Base-by-base conservation (phyloP, 2,329 filamentous ascomycete species). In the Xylariaceae sp. region DNA sequence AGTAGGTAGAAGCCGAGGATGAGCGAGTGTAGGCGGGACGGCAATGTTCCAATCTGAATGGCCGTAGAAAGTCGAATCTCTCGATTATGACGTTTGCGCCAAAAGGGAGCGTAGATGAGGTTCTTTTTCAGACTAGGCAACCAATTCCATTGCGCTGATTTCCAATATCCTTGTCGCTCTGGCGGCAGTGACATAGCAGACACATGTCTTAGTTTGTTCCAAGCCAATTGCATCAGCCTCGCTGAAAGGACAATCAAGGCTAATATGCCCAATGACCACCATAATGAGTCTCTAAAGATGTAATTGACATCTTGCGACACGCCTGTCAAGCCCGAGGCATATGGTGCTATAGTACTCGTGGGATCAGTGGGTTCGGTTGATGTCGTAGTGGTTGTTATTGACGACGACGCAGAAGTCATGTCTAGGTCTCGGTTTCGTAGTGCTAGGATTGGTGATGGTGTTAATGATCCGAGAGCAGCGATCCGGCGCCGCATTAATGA, bases 81-180 rank as follows among this genome's bases (percentile, higher is more conserved):
- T 62, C 82, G 76, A 71, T 87, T 87, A 69, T 88, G 85, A 43
- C 84, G 79, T 64, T 86, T 87, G 13, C 72, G 79, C 70, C 79
- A 79, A 19, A 88, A 69, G 2, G 85, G 85, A 1, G 85, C 83
- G 60, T 87, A 83, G 43, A 81, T 73, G 51, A 88, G 62, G 58
- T 85, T 71, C 66, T 79, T 83, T 73, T 87, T 87, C 60, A 87
- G 60, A 53, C 71, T 71, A 12, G 83, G 83, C 75, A 83, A 82
- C 79, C 80, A 83, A 51, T 71, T 73, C 75, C 75, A 83, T 63
- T 83, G 79, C 13, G 79, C 75, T 18, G 66, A 63, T 59, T 75
- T 80, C 82, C 83, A 87, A 68, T 83, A 87, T 40, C 63, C 66
- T 62, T 87, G 83, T 61, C 75, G 75, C 1, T 75, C 69, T 12